Evolutionary conservation across 2,329 filamentous ascomycete species (phyloP), one percentile per base, ranked within the genome.

Genomic region (Claviceps sp.): DNA sequence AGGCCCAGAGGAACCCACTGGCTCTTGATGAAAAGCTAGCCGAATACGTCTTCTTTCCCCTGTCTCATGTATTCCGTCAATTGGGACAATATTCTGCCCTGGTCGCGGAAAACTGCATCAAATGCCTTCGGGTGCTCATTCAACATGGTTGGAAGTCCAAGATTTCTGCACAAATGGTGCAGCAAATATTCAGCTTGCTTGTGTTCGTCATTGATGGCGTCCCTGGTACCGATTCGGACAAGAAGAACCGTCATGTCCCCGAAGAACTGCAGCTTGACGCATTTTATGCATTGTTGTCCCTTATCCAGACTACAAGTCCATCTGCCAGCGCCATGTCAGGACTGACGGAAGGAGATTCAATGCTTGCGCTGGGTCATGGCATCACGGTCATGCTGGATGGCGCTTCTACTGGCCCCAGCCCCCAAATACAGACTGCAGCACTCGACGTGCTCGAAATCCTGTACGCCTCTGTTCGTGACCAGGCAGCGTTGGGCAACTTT

Each of bases 11-110:
- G 24, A 72, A 79, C 56, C 65, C 71, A 2, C 63, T 70, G 2
- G 70, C 72, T 0, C 66, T 97, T 18, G 88, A 96, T 64, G 77
- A 83, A 50, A 91, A 89, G 64, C 72, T 97, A 18, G 88, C 90
- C 14, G 90, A 96, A 70, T 98, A 97, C 72, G 78, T 86, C 62
- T 97, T 97, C 72, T 95, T 96, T 56, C 93, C 93, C 0, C 72
- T 98, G 0, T 89, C 88, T 0, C 85, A 93, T 59, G 81, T 97
- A 41, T 84, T 98, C 60, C 84, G 88, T 54, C 78, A 82, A 56
- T 84, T 87, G 58, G 79, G 85, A 56, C 74, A 77, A 47, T 80
- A 90, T 51, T 82, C 90, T 1, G 77, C 86, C 47, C 77, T 78
- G 38, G 72, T 87, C 42, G 70, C 93, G 7, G 93, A 98, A 64